Base-by-base conservation (phyloP, 2,329 filamentous ascomycete genomes). In the Magnaporthales sp. region DNA sequence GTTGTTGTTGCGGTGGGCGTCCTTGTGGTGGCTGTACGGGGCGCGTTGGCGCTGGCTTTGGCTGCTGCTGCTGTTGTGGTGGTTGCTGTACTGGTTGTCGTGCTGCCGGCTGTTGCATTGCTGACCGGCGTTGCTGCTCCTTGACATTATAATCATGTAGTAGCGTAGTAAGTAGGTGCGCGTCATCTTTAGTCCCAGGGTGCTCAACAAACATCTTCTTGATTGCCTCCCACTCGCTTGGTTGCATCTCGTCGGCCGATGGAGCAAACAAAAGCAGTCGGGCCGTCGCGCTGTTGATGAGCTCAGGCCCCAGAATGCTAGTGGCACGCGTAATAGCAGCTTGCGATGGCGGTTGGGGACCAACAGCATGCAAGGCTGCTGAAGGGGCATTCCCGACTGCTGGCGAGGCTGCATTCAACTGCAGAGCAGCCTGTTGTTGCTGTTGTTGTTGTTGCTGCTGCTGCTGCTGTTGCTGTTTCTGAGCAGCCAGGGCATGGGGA, bases 141-240 rank as follows among this genome's bases (percentile, higher is more conserved):
- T 30, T 30, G 10, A 30, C 27, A 19, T 62, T 30, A n/a, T 27
- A 58, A 10, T 58, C 54, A 10, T 58, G 54, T 22, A 89, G 73
- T 24, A 88, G 77, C 62, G 77, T 76, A 46, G 84, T 85, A 3
- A 89, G 77, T 66, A 86, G 80, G 64, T 81, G 78, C 22, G 89
- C 75, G 72, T 93, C 87, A 1, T 87, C 83, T 26, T 86, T 82
- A 0, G 91, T 86, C 26, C 83, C 83, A 0, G 87, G 86, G 66
- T 92, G 88, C 11, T 83, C 81, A 64, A 88, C 83, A 27, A 92
- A 82, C 15, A 94, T 88, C 54, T 84, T 82, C 65, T 85, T 83
- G 69, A 97, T 85, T 30, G 95, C 86, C 66, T 85, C 82, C 84
- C 95, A 89, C 73, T 96, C 91, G 19, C 84, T 79, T n/a, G 85